Evolutionary conservation across 768 basidiomycete species (phyloP), one percentile per base, ranked within the genome.

Genomic region (Suillus clintonianus): DNA sequence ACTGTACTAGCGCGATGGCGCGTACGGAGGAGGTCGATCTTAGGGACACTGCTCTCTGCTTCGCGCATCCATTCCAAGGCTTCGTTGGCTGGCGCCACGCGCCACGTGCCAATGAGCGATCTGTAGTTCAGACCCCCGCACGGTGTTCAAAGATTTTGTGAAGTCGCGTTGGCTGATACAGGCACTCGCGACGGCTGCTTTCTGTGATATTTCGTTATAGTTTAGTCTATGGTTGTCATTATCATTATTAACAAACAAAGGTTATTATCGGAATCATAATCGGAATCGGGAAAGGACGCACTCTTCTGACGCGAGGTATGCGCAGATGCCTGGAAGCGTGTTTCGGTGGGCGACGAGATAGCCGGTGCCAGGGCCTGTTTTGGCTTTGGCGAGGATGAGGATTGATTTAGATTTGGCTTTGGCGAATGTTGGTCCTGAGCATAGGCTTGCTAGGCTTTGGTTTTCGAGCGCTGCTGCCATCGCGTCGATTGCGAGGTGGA

Each of bases 61-160:
- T 76, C 70, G 13, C 73, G 67, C 74, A 79, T 76, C 62, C 74
- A 83, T 0, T 70, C 71, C 3, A 74, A 37, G 69, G 67, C 61
- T 37, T 67, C 48, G 39, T 68, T 59, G 32, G 65, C 22, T 37
- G 67, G 42, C 34, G 42, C n/a, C 47, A 70, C 14, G 41, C 55
- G 68, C 53, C 78, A 75, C 14, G 69, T 65, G 11, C 63, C 59
- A 41, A 77, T 74, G n/a, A 83, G 77, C 1, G 60, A 56, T 32
- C 68, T 64, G 57, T 77, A 82, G 13, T 74, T 74, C 39, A 69
- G 27, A n/a, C 62, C 34, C 30, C 30, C 64, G 62, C 0, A 76
- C 64, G 19, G 39, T 71, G 13, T 69, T 73, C 58, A 76, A 64
- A 22, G 68, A 70, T 59, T 68, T 66, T 3, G 62, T n/a, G 42